phyloP scores from a whole-genome alignment of 2,329 filamentous ascomycete genomes.

The Dactylonectria macrodidyma region DNA sequence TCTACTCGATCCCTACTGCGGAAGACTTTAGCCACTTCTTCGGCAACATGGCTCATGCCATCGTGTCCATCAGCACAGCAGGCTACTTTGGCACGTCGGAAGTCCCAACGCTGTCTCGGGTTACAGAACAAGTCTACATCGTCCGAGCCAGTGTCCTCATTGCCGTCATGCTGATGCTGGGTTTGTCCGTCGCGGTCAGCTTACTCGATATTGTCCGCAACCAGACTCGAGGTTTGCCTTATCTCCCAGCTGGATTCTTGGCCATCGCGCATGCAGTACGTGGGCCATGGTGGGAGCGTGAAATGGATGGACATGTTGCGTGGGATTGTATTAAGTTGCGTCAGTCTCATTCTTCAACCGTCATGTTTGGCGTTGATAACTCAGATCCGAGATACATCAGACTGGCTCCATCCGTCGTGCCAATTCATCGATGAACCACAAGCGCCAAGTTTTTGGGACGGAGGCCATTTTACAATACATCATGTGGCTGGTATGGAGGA shows the following conservation, averaged over 20 bases:
- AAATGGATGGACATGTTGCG: slow-evolving; percentile 27
- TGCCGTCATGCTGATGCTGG: slow-evolving; percentile 32
- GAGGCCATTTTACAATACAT: too few relatives aligned
- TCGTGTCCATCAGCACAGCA: slow-evolving; percentile 38
- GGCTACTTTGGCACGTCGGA: slow-evolving; percentile 40
- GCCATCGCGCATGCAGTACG: slow-evolving; percentile 39
- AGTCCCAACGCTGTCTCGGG: slow-evolving; percentile 20
- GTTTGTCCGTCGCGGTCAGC: slow-evolving; percentile 29
- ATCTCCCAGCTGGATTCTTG: slow-evolving; percentile 37
- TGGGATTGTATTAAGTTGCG: slow-evolving; percentile 28
- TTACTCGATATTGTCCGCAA: slow-evolving; percentile 40
- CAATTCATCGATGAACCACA: slow-evolving; percentile 29
- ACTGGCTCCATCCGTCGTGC: slow-evolving; percentile 36
- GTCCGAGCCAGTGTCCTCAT: slow-evolving; percentile 39
- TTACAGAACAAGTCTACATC: slow-evolving; percentile 37
- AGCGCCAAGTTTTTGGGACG: too few relatives aligned
- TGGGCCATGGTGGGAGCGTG: slow-evolving; percentile 39
- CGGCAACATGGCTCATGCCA: slow-evolving; percentile 41
- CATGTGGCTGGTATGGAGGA: too few relatives aligned
- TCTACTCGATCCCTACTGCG: slow-evolving; percentile 39
- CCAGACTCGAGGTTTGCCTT: slow-evolving; percentile 31
- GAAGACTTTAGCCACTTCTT: slow-evolving; percentile 41
- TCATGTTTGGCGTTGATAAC: slow-evolving; percentile 41
- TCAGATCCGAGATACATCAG: slow-evolving; percentile 37
- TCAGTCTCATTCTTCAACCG: slow-evolving; percentile 24